Percentiles rank a stretch among this genome's conserved stretches.
These are phyloP conservation scores for Umbelopsis isabellina DNA, from an alignment of 192 early-diverging fungal species.

Conservation along the genomic window DNA sequence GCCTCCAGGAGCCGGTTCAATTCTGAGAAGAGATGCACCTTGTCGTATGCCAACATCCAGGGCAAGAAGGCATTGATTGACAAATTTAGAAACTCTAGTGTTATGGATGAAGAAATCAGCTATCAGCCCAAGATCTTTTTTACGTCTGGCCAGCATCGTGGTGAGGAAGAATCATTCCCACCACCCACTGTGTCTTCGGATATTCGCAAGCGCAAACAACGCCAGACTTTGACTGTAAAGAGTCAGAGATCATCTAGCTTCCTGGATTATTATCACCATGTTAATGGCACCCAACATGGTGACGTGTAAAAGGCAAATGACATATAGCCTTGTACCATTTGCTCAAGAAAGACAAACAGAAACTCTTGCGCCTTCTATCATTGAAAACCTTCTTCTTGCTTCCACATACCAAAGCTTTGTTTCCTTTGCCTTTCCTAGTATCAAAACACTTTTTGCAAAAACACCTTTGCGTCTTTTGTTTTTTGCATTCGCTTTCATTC, in stretches of 20 bases:
- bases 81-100: slow-evolving; percentile 77
- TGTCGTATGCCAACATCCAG: slow-evolving; percentile 85
- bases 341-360: too few relatives aligned
- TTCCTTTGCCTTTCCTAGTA: background rate
- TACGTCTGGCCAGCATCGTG: slow-evolving; percentile 56
- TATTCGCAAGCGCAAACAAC: slow-evolving; percentile 18
- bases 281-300: background rate
- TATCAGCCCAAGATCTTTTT: slow-evolving; percentile 82
- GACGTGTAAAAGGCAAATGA: background rate
- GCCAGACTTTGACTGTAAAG: slow-evolving; percentile 2
- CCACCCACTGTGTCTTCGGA: slow-evolving; percentile 25
- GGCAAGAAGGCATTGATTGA: slow-evolving; percentile 71
- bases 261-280: slow-evolving; percentile 25
- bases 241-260: slow-evolving; percentile 20
- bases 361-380: too few relatives aligned
- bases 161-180: slow-evolving; percentile 49
- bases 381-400: too few relatives aligned
- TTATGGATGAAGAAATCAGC: slow-evolving; percentile 76
- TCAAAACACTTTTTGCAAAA: background rate
- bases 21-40: slow-evolving; percentile 72
- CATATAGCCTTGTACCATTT: too few relatives aligned
- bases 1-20: slow-evolving; percentile 67
- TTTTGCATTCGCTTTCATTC: background rate
- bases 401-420: too few relatives aligned
- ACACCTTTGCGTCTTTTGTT: slow-evolving; percentile 7